phyloP scores from a whole-genome alignment of 345 rosid genomes.

The Pistacia vera region DNA sequence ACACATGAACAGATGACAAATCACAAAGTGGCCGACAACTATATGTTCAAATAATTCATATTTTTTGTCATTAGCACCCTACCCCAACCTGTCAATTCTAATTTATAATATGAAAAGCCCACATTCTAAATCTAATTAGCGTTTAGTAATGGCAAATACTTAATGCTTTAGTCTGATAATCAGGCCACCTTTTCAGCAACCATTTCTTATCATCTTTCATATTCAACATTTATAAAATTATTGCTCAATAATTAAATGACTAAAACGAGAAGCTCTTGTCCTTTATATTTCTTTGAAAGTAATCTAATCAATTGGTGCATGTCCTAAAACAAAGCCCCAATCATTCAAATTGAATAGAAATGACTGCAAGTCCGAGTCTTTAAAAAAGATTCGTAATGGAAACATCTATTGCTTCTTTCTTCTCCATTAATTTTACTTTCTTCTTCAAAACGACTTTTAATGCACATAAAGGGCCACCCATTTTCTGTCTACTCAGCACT shows the following conservation, averaged over 20 bases:
- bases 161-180: neutral
- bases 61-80: slow-evolving; percentile 3
- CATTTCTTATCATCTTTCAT: too few relatives aligned
- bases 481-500: slow-evolving; percentile 11
- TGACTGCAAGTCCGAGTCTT: neutral
- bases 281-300: too few relatives aligned
- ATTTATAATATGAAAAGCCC: too few relatives aligned
- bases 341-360: too few relatives aligned
- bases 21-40: slow-evolving; percentile 7
- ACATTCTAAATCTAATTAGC: too few relatives aligned
- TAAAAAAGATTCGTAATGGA: neutral
- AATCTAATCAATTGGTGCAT: too few relatives aligned
- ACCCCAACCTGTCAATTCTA: slow-evolving; percentile 4
- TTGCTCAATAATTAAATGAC: too few relatives aligned
- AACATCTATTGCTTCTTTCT: neutral
- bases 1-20: neutral
- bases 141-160: neutral
- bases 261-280: too few relatives aligned
- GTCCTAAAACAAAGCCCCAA: too few relatives aligned
- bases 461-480: neutral
- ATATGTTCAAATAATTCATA: slow-evolving; percentile 18
- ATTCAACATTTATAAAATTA: too few relatives aligned
- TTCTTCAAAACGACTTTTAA: too few relatives aligned
- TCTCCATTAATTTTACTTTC: neutral
- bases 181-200: too few relatives aligned